Base-by-base conservation (phyloP, 805 yeast species). In the Yamadazyma tumulicola region DNA sequence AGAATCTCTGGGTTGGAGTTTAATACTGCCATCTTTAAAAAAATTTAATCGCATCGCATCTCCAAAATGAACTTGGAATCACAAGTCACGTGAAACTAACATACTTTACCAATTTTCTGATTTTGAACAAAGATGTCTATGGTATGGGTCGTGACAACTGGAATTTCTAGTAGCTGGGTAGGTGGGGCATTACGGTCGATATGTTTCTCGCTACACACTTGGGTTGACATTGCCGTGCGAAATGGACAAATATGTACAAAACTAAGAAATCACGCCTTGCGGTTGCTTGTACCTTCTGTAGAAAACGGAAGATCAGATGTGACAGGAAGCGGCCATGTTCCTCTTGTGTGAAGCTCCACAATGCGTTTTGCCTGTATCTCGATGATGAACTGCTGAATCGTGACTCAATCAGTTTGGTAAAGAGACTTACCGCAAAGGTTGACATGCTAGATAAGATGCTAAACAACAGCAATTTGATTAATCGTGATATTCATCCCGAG, bases 1-100 rank as follows among this genome's bases (percentile, higher is more conserved):
- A 85, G 75, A 37, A 85, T 71, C 57, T 85, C 93, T 24, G 93
- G 91, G 53, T 80, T 82, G 17, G 82, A 71, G 54, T 81, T 77
- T 34, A 78, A 62, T 33, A 76, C 62, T 29, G 67, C 71, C 72
- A 67, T 65, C 12, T 24, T 24, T 24, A n/a, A n/a, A n/a, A n/a
- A n/a, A n/a, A n/a, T 24, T 24, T 11, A 8, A 24, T 24, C 23
- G 9, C 23, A 21, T 21, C 23, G 9, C 23, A 21, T 21, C 23
- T 21, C 23, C n/a, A n/a, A n/a, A n/a, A n/a, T n/a, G n/a, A n/a
- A n/a, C n/a, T n/a, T n/a, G n/a, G n/a, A n/a, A n/a, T n/a, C n/a
- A n/a, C n/a, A n/a, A n/a, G n/a, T n/a, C n/a, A n/a, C n/a, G n/a
- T n/a, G n/a, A n/a, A n/a, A n/a, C n/a, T n/a, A n/a, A n/a, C n/a